These are phyloP conservation scores for Henckelia pumila DNA, from an alignment of 257 asterid genomes.

Conservation along the genomic window DNA sequence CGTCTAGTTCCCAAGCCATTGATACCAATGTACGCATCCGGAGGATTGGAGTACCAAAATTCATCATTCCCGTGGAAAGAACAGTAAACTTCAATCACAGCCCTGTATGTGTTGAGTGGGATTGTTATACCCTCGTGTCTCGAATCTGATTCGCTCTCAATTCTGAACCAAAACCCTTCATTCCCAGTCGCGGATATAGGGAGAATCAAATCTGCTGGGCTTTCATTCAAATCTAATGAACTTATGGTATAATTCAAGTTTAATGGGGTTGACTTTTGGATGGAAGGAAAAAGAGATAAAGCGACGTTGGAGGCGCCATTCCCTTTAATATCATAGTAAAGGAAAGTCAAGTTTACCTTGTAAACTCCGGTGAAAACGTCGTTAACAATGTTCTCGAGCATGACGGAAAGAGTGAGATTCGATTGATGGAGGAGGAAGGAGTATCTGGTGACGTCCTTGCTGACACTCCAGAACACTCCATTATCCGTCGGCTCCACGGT, in stretches of 20 bases:
- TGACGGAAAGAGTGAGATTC: conserved; percentile 57
- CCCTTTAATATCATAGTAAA: conserved; percentile 39
- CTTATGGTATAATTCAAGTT: not conserved
- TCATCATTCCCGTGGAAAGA: conserved; percentile 31
- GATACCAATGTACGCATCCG: conserved; percentile 13
- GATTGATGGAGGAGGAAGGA: conserved; percentile 48
- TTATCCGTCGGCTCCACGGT: conserved; percentile 65
- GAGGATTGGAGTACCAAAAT: conserved; percentile 27
- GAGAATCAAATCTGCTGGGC: conserved; percentile 17
- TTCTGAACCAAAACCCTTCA: conserved; percentile 24
- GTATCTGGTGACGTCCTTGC: conserved; percentile 73
- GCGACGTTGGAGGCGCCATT: not conserved
- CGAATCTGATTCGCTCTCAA: conserved; percentile 3
- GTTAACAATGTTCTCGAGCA: conserved; percentile 77
- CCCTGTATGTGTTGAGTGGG: conserved; percentile 27
- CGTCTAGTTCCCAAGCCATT: not conserved
- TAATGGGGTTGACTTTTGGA: not conserved
- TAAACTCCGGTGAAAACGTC: conserved; percentile 60
- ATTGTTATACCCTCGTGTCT: conserved; percentile 18
- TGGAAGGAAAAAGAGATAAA: not conserved
- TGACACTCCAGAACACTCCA: conserved; percentile 64
- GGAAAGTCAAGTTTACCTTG: conserved; percentile 52
- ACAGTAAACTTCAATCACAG: conserved; percentile 31
- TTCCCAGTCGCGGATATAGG: conserved; percentile 3
- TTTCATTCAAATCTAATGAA: conserved; percentile 27